Evolutionary conservation across 305 asterid genomes (phyloP), one percentile per base, ranked within the genome.

Genomic region (Fraxinus floribunda): DNA sequence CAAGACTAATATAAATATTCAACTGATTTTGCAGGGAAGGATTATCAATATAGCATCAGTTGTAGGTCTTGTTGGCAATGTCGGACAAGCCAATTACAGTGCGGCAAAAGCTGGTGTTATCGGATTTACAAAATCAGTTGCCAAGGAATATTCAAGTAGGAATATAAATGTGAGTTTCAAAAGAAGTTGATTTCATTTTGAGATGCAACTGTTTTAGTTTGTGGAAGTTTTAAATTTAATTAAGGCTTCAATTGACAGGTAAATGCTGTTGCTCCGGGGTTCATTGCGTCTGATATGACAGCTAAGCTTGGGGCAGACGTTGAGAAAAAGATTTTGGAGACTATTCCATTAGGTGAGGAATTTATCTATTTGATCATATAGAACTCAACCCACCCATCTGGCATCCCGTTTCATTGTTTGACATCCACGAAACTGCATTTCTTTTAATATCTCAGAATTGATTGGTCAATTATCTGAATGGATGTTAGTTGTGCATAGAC

Each of bases 31-130:
- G 76, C 86, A 94, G 99, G 98, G 98, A 83, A 95, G 97, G 88
- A 94, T 95, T 83, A 91, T 95, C 78, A 95, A 95, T 84, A 90
- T 95, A 68, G 88, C 99, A 57, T 94, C 99, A 1, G 98, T 95
- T 49, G 99, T 95, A 66, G 98, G 99, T 80, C 97, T 95, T 60
- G 94, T 92, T 83, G 99, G 99, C 88, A 96, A 96, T 87, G 90
- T 86, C 75, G 99, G 99, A 79, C 99, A 95, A 93, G 95, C 98
- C 87, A 95, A 94, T 83, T 95, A 95, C 66, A 92, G 97, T 88
- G 98, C 99, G 66, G 98, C 98, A 85, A 94, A 95, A 90, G 98
- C 98, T 11, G 97, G 98, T 64, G 98, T 95, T 34, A 93, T 95
- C 90, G 99, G 99, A 71, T 86, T 96, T 29, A 96, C 98, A 24